A percentile compares a stretch with the other conserved stretches of the same genome.
Conservation (phyloP, 2,329 filamentous ascomycete species). For the Hawksworthiomyces lignivorus region DNA sequence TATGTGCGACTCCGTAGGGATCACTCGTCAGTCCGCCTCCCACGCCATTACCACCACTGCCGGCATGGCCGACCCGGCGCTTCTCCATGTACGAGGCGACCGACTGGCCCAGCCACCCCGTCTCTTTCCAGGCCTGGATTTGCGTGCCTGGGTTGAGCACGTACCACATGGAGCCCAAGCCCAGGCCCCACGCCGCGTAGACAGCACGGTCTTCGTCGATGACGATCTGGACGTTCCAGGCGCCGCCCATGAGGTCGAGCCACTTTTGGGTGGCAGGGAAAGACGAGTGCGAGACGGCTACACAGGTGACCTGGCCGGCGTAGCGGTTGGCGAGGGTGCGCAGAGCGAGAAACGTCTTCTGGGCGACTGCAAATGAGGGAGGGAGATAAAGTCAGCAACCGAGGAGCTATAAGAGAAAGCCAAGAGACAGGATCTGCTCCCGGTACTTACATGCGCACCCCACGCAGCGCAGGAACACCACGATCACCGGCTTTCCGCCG, state of each 20-base stretch:
- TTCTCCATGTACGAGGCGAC: conserved; percentile 39
- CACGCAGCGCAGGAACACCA: conserved; percentile 48
- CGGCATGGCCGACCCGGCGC: conserved; percentile 22
- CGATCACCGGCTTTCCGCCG: conserved; percentile 35
- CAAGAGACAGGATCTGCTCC: no score
- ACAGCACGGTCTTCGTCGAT: conserved; percentile 48
- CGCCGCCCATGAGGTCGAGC: conserved; percentile 49
- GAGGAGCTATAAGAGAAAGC: neutral
- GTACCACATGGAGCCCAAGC: conserved; percentile 41
- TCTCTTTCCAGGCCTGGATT: conserved; percentile 45
- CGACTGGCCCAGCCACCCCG: conserved; percentile 45
- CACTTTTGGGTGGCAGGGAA: conserved; percentile 47
- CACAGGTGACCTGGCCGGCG: conserved; percentile 40
- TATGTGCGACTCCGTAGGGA: conserved; percentile 2
- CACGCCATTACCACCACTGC: conserved; percentile 22
- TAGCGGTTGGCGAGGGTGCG: conserved; percentile 47
- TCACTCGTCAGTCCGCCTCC: conserved; percentile 30
- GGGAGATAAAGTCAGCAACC: neutral
- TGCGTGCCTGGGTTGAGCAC: conserved; percentile 47
- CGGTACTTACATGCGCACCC: conserved; percentile 44
- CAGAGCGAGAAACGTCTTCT: conserved; percentile 49
- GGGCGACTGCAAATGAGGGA: conserved; percentile 34
- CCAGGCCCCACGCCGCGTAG: conserved; percentile 54
- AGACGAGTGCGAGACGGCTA: conserved; percentile 54
- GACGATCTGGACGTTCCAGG: conserved; percentile 48